Evolutionary conservation across 306 rosid genomes (phyloP), one percentile per base, ranked within the genome.

Genomic region (Dryas drummondii): DNA sequence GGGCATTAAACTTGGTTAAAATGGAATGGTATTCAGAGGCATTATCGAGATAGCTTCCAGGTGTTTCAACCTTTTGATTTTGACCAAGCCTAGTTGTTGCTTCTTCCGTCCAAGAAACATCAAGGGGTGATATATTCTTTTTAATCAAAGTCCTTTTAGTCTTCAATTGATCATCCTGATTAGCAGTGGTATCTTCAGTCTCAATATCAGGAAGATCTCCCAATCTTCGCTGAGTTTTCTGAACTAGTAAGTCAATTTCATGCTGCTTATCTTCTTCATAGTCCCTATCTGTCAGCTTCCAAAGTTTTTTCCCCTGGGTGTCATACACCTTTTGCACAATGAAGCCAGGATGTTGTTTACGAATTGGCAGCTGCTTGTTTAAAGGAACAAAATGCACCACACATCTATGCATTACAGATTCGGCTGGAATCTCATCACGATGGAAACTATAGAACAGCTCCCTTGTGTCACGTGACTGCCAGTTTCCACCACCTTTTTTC

Each of bases 361-460:
- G 92, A 2, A 67, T 85, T 8, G 97, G 99, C 71, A 92, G 89
- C 86, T 92, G 97, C 86, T 92, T 96, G 77, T 92, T 79, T 49
- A 76, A 19, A 5, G 98, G 99, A 85, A 96, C 87, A 84, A 96
- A 96, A 80, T 96, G 98, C 50, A 89, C 96, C 37, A 89, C 87
- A 57, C 99, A 96, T 84, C 84, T 96, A 63, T 96, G 99, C 99
- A 96, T 92, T 32, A 96, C 91, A 51, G 99, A 84, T 81, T 96
- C 99, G 0, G 98, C 99, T 47, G 99, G 99, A 77, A 91, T 90
- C 59, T 96, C 92, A 51, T 96, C 99, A 10, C 90, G 96, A 79
- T 96, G 99, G 76, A 96, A 96, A 80, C 99, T 96, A 63, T 96
- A 96, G 87, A 96, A 96, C 56, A 96, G 87, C 84, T 92, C 97